Base-by-base conservation (phyloP, 208 protist genomes). In the Leishmania turanica region DNA sequence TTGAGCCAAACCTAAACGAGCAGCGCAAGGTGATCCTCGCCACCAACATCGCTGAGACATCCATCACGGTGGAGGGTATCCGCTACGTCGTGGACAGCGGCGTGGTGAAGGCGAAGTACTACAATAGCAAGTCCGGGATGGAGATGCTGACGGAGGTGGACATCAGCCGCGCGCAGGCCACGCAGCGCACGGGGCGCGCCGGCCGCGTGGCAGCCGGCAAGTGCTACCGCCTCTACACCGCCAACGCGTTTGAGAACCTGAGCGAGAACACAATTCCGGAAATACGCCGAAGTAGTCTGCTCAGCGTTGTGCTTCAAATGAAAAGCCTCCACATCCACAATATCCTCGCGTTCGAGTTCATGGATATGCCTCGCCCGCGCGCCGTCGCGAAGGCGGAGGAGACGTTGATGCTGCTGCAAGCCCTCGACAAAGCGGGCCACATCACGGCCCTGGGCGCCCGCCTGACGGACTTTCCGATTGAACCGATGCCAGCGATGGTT, bases 31-130 rank as follows among this genome's bases (percentile, higher is more conserved):
- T 99, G 4, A 98, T 99, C 54, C 85, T 99, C 13, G 98, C 99
- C 1, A 99, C 99, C 53, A 99, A 99, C 90, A 99, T 99, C 84
- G 99, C 99, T 51, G 99, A 99, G 82, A 99, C 99, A 6, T 99
- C 99, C 49, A 93, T 99, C 34, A 99, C 99, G 21, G 99, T 99
- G 65, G 97, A 99, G 86, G 98, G 98, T 45, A 99, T 99, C 78
- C 94, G 98, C 51, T 99, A 99, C 89, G 99, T 99, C 3, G 97
- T 99, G 54, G 99, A 99, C 88, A 91, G 92, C 66, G 99, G 99
- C 0, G 99, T 99, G 64, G 96, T 93, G 42, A 99, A 99, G 92
- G 98, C 98, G 53, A 99, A 99, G 81, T 96, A 90, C 78, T 99
- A 99, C 88, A 99, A 99, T 88, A 98, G 98, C 51, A 93, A 97